Evolutionary conservation across 129 eudicot species (phyloP), one percentile per base, ranked within the genome.

Genomic region (Rutidosis leptorrhynchoides): DNA sequence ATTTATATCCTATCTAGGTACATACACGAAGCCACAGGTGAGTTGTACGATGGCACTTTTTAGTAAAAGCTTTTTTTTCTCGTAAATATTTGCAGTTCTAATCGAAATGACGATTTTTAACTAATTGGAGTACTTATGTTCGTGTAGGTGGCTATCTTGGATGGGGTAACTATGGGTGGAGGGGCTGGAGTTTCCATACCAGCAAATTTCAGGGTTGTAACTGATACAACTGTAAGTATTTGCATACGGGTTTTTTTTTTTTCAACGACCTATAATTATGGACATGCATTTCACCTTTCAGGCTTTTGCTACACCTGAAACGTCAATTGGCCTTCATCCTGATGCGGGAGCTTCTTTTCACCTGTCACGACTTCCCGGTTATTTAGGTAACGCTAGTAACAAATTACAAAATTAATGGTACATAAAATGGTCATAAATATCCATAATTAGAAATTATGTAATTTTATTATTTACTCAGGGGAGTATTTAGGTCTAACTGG

Each of bases 131-230:
- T 53, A 48, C 54, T 48, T 10, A 48, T 48, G 54, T 53, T 28
- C 14, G 46, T 84, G 85, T 83, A 91, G 97, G 88, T 91, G 72
- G 96, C 97, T 69, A 71, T 91, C 64, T 74, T 91, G 71, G 76
- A 87, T 78, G 97, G 97, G 72, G 78, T 87, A 40, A 91, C 97
- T 3, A 87, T 91, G 94, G 97, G 97, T 77, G 97, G 96, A 59
- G 97, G 94, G 32, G 90, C 88, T 65, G 96, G 96, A 67, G 58
- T 91, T 70, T 85, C 97, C 66, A 74, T 91, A 59, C 96, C 97
- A 3, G 93, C 96, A 67, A 83, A 88, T 59, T 91, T 91, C 73
- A 80, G 94, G 52, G 83, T 91, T 80, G 97, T 96, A 42, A 87
- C 97, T 24, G 90, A 91, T 75, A 81, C 79, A 83, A 91, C 96